Percentiles rank a stretch among this genome's conserved stretches.
These are phyloP conservation scores for Drechslerella coelobrocha DNA, from an alignment of 2,329 filamentous ascomycete genomes.

Conservation along the genomic window DNA sequence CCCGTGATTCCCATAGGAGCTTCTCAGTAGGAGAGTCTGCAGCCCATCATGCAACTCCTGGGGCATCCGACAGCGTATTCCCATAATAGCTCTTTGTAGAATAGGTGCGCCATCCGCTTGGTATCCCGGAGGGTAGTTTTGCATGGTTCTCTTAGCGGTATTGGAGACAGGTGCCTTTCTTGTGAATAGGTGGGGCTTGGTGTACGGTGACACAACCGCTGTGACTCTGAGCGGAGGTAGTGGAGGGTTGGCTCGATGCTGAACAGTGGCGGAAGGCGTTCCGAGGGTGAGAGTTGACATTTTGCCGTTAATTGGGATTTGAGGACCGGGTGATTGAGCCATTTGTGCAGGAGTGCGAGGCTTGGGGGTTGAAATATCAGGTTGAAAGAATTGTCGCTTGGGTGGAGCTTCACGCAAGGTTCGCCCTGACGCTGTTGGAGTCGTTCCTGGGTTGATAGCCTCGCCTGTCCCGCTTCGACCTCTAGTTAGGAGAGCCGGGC, in stretches of 20 bases:
- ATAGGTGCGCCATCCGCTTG: constrained; percentile 2
- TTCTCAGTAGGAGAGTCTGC: constrained; percentile 7
- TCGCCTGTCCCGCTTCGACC: constrained; percentile 67
- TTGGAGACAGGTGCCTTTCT: background rate
- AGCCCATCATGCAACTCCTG: constrained; percentile 17
- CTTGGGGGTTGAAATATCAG: constrained; percentile 66
- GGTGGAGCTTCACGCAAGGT: constrained; percentile 74
- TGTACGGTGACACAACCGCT: constrained; percentile 53
- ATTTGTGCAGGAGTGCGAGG: constrained; percentile 50
- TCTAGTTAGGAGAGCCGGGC: constrained; percentile 62
- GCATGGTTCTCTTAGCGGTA: background rate
- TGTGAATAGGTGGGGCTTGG: constrained; percentile 21
- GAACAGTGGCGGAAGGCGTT: constrained; percentile 50
- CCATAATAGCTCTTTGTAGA: constrained; percentile 16
- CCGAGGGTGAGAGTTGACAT: background rate
- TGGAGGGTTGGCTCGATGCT: constrained; percentile 25
- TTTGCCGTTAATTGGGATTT: constrained; percentile 25
- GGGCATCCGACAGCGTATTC: constrained; percentile 12
- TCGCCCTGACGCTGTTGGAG: constrained; percentile 47
- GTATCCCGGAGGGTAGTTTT: background rate
- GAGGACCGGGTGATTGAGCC: constrained; percentile 55
- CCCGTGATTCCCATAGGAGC: background rate
- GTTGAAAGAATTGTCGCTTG: constrained; percentile 83
- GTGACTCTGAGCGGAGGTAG: constrained; percentile 54
- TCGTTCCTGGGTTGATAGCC: constrained; percentile 64